Evolutionary conservation across 2,329 filamentous ascomycete genomes (phyloP), one percentile per base, ranked within the genome.

Genomic region (Aspergillus udagawae): DNA sequence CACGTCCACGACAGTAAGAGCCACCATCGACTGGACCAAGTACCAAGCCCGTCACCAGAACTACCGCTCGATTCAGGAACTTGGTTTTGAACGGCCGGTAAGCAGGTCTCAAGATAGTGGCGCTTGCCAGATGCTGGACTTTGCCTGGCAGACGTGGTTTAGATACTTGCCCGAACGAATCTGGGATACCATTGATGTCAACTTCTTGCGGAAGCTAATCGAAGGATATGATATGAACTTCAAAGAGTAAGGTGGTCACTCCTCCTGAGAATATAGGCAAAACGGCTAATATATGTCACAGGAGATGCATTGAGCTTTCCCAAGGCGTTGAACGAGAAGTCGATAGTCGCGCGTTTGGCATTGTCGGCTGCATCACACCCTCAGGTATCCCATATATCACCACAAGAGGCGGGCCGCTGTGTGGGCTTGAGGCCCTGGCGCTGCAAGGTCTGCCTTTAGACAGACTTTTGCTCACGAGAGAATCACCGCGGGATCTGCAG

Each of bases 361-460:
- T 89, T 5, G 76, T 83, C 2, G 81, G 83, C 0, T 92, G 90
- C 65, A 76, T 92, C 9, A 91, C 89, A 0, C 89, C 90, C 0
- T 77, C 68, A 5, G 88, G 87, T 0, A 78, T 83, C 7, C 81
- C 83, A 1, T 89, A 83, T 61, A 69, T 86, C 1, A 86, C 85
- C 0, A 80, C 83, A 53, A 79, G 84, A 58, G 84, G 84, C 21
- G 80, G 86, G 0, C 80, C 83, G 0, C 63, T 92, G 2, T 81
- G 80, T 10, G 86, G 88, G 0, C 77, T 81, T 4, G 88, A 92
- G 68, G 76, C 82, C 1, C 74, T 92, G 1, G 71, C 76, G 5
- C 71, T 92, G 4, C 90, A 92, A 63, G 90, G 89, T 1, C 76
- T 92, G 51, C 87, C 88, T 0, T 69, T 87, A 1, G 74, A 85